Base-by-base conservation (phyloP, 2,329 filamentous ascomycete genomes). In the Passalora sequoiae region DNA sequence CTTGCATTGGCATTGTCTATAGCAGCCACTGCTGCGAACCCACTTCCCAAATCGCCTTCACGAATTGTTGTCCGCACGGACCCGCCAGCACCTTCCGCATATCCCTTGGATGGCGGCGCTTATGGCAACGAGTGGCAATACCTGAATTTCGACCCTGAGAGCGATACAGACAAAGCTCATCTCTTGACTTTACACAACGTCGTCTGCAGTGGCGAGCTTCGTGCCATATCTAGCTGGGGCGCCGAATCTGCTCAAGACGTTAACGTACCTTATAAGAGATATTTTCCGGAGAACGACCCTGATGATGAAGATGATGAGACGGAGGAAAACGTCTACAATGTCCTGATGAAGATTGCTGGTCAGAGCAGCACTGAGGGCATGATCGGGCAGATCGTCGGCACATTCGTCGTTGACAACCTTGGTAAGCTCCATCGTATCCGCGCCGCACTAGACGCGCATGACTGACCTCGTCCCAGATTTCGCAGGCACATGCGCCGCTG, bases 41-140 rank as follows among this genome's bases (percentile, higher is more conserved):
- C 17, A 8, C 10, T 38, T n/a, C 13, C 20, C 12, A 17, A 24
- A 8, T 4, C 4, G 10, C 35, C 35, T 10, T 24, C 17, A 4
- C 20, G 20, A 25, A n/a, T 38, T 7, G 32, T 47, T n/a, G 33
- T 33, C 13, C 36, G 40, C 13, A 31, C 24, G 6, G 43, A 46
- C 21, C 43, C 32, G 20, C 43, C 51, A 40, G 32, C 38, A 9
- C 51, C 51, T 27, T 54, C 51, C 29, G 20, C 40, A 22, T 54
- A 54, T 36, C 51, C 51, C 13, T 40, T 49, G 9, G 29, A 32
- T 3, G 49, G 35, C 6, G 44, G 42, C 21, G 40, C 46, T 16
- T 54, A 50, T 32, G 44, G 38, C 31, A 38, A 53, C 21, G 51
- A 54, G 35, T 53, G 47, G 50, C 46, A 50, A 40, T 54, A 54